Conservation (phyloP, 2,329 filamentous ascomycete species). For the Orbilia brochopaga region DNA sequence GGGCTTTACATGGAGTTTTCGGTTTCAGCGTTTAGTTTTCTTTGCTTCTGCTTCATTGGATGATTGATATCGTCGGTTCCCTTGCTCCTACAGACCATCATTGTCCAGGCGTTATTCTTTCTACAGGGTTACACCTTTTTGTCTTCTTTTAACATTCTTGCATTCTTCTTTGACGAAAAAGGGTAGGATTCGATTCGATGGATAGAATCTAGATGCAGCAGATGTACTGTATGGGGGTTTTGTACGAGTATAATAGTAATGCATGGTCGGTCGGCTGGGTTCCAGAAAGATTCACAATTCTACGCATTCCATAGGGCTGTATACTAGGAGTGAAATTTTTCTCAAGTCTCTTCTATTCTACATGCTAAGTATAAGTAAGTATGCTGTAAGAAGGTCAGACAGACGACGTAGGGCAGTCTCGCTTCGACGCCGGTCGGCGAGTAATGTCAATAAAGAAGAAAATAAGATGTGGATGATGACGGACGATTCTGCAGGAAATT, state of each 20-base stretch:
- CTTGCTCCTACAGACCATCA: slow-evolving; percentile 29
- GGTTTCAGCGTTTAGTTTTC: slow-evolving; percentile 17
- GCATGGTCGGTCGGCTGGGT: slow-evolving; percentile 3
- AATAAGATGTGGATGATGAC: neutral
- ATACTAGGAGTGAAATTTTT: neutral
- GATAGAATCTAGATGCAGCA: slow-evolving; percentile 26
- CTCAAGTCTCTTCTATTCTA: too few relatives aligned
- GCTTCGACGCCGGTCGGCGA: neutral
- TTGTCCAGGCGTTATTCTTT: slow-evolving; percentile 40
- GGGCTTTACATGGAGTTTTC: slow-evolving; percentile 32
- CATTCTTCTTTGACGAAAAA: slow-evolving; percentile 6
- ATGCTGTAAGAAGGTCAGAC: neutral
- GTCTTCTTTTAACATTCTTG: neutral
- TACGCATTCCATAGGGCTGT: neutral
- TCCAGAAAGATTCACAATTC: neutral
- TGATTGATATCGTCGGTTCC: slow-evolving; percentile 22
- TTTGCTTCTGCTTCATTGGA: slow-evolving; percentile 18
- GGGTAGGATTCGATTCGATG: slow-evolving; percentile 37
- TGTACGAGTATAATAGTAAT: slow-evolving; percentile 46
- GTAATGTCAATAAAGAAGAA: neutral
- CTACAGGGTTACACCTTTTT: neutral
- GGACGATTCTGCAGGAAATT: neutral
- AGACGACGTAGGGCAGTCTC: neutral
- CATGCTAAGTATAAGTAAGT: too few relatives aligned
- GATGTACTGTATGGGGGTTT: too few relatives aligned